These are phyloP conservation scores for Ophiocordyceps camponoti-floridani DNA, from an alignment of 2,329 filamentous ascomycete genomes.

Conservation along the genomic window DNA sequence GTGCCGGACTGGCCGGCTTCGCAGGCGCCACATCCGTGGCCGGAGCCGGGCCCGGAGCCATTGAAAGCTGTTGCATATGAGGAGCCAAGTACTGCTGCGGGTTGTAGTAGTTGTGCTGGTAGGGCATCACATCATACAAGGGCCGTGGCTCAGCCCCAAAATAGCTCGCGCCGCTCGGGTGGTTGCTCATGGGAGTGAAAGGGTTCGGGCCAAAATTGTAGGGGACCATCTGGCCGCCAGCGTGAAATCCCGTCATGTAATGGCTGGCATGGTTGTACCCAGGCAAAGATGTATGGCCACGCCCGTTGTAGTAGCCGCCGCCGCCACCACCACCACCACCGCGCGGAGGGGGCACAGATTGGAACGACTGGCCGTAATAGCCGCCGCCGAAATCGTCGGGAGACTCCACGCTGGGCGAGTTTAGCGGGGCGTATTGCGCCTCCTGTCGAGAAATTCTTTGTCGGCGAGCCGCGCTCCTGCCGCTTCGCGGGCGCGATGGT, in stretches of 20 bases:
- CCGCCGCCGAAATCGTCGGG: constrained; percentile 42
- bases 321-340: constrained; percentile 8
- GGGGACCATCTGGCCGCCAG: constrained; percentile 27
- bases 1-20: constrained; percentile 13
- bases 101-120: constrained; percentile 15
- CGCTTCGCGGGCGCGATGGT: constrained; percentile 5
- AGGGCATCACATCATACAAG: constrained; percentile 33
- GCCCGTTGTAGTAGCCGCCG: constrained; percentile 6
- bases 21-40: constrained; percentile 18
- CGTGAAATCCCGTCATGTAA: constrained; percentile 19
- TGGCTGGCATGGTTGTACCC: constrained; percentile 27
- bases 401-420: constrained; percentile 44
- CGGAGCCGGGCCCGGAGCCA: constrained; percentile 17
- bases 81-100: constrained; percentile 5
- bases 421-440: constrained; percentile 23
- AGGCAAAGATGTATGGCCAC: constrained; percentile 20
- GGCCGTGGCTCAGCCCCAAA: constrained; percentile 20
- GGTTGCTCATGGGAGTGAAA: constrained; percentile 23
- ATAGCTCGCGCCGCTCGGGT: constrained; percentile 18
- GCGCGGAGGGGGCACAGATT: constrained; percentile 8
- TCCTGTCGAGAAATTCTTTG: constrained; percentile 15
- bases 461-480: constrained; percentile 11
- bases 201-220: constrained; percentile 23
- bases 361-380: constrained; percentile 10
- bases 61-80: constrained; percentile 20